phyloP scores from a whole-genome alignment of 495 filamentous ascomycete species.

The Parathielavia appendiculata region DNA sequence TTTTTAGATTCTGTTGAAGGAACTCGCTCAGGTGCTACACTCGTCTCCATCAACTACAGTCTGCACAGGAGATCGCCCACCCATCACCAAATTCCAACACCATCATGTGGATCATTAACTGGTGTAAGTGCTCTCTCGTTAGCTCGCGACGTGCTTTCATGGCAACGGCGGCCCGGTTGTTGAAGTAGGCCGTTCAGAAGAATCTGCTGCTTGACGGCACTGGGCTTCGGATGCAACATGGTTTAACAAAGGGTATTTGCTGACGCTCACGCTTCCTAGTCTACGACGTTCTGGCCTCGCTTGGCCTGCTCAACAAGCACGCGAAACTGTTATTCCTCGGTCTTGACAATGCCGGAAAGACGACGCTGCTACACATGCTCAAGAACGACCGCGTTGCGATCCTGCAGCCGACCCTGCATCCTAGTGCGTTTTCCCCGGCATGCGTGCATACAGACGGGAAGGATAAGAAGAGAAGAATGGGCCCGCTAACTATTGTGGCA shows the following conservation, averaged over 20 bases:
- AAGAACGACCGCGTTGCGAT: slow-evolving; percentile 97
- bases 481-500: slow-evolving; percentile 21
- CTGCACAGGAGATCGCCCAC: slow-evolving; percentile 3
- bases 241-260: slow-evolving; percentile 9
- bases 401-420: slow-evolving; percentile 82
- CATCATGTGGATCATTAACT: slow-evolving; percentile 93
- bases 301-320: slow-evolving; percentile 95
- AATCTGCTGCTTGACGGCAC: too few relatives aligned
- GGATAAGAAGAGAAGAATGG: slow-evolving; percentile 13
- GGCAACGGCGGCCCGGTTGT: background rate
- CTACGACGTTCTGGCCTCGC: slow-evolving; percentile 83
- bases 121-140: slow-evolving; percentile 61
- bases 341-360: slow-evolving; percentile 97
- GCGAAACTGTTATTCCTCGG: slow-evolving; percentile 91
- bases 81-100: slow-evolving; percentile 8
- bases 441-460: background rate
- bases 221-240: background rate
- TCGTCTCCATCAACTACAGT: background rate
- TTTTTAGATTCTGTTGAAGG: background rate
- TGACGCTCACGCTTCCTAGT: slow-evolving; percentile 50
- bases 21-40: background rate
- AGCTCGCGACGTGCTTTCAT: background rate
- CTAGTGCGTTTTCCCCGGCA: slow-evolving; percentile 55
- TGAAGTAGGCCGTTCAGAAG: background rate
- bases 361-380: slow-evolving; percentile 85